Conservation (phyloP, 2,329 filamentous ascomycete species). For the Coniosporium tulheliwenetii region DNA sequence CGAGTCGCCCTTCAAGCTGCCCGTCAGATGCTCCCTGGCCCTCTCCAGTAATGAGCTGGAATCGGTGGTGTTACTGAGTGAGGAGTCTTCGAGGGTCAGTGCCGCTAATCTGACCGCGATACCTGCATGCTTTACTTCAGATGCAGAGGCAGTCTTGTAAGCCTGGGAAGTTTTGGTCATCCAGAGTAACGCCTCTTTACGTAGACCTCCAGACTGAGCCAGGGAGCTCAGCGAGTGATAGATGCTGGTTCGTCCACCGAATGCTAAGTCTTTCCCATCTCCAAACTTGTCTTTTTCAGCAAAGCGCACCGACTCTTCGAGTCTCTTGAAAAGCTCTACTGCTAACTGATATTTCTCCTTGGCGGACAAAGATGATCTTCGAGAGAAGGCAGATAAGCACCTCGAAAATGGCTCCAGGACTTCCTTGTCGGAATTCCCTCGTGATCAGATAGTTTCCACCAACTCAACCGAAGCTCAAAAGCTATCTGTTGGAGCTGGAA, state of each 20-base stretch:
- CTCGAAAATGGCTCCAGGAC: constrained; percentile 48
- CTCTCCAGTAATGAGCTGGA: neutral
- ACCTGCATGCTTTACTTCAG: constrained; percentile 12
- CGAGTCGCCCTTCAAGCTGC: constrained; percentile 15
- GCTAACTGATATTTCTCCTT: constrained; percentile 24
- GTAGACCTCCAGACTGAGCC: constrained; percentile 16
- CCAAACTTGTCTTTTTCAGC: too few species aligned
- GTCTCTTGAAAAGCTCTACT: constrained; percentile 10
- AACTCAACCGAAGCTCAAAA: constrained; percentile 43
- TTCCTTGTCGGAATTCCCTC: constrained; percentile 45
- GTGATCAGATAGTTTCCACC: constrained; percentile 50
- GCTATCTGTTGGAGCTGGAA: constrained; percentile 51
- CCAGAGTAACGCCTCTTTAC: neutral
- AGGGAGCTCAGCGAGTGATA: constrained; percentile 13
- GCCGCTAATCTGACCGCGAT: constrained; percentile 14
- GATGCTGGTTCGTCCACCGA: constrained; percentile 1
- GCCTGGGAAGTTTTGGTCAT: neutral
- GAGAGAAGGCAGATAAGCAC: constrained; percentile 45
- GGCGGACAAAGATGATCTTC: constrained; percentile 28
- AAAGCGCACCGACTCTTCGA: neutral
- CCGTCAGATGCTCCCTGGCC: constrained; percentile 13
- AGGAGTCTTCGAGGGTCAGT: constrained; percentile 13
- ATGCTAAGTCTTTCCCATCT: too few species aligned
- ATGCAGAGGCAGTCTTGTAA: constrained; percentile 2
- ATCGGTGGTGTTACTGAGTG: too few species aligned